phyloP scores from a whole-genome alignment of 2,329 filamentous ascomycete genomes.

The Alternaria sp. region DNA sequence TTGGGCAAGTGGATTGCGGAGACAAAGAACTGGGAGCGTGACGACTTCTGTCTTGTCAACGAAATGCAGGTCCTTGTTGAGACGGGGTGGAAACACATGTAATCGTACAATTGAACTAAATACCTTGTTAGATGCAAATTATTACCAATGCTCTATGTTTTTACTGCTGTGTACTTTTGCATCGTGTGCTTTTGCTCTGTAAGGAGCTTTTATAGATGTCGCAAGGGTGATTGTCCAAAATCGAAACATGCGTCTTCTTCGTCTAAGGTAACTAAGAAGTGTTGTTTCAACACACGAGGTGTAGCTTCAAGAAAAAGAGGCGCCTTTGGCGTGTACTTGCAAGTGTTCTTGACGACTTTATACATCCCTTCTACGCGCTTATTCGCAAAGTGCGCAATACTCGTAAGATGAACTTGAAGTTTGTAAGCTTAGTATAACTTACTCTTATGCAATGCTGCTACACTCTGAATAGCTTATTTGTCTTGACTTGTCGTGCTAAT shows the following conservation, averaged over 20 bases:
- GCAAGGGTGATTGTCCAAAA: not conserved
- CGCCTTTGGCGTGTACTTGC: too few species aligned
- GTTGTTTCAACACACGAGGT: not conserved
- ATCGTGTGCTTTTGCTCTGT: not conserved
- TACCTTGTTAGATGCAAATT: not conserved
- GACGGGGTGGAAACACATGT: slow-evolving; percentile 52
- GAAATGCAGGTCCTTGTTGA: slow-evolving; percentile 52
- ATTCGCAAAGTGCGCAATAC: too few species aligned
- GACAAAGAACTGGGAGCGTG: slow-evolving; percentile 33
- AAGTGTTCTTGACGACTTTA: too few species aligned
- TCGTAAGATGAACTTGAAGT: too few species aligned
- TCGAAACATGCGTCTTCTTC: not conserved
- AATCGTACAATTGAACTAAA: slow-evolving; percentile 1
- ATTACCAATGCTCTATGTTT: not conserved
- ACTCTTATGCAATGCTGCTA: too few species aligned
- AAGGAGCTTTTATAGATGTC: not conserved
- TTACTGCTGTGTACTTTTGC: not conserved
- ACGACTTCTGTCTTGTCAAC: slow-evolving; percentile 48
- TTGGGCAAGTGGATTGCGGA: slow-evolving; percentile 19
- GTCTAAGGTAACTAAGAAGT: not conserved
- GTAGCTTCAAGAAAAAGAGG: too few species aligned
- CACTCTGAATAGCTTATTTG: too few species aligned
- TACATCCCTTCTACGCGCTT: too few species aligned
- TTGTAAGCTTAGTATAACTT: too few species aligned
- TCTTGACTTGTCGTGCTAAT: too few species aligned